Base-by-base conservation (phyloP, 2,329 filamentous ascomycete species). In the Tolypocladium album region DNA sequence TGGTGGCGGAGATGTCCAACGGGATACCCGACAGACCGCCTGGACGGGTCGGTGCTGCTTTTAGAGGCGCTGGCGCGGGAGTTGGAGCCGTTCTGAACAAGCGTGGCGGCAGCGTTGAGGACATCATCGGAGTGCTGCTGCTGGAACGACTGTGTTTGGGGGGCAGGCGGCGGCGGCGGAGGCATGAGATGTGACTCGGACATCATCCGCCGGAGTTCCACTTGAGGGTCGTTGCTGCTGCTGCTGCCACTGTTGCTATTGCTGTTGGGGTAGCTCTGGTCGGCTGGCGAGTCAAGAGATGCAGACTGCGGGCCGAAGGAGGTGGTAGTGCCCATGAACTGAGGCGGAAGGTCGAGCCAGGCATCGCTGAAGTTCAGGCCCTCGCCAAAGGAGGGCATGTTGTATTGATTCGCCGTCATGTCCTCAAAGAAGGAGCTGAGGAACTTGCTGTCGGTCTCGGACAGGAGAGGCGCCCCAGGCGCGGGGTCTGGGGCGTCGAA, bases 251-350 rank as follows among this genome's bases (percentile, higher is more conserved):
- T 39, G 53, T 17, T 27, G 43, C 34, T n/a, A 15, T 20, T 57
- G 22, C 24, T 31, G 56, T 60, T 60, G 17, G 64, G n/a, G 40
- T 61, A 67, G 17, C 50, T 59, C 40, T 66, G 62, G 3, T 64
- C 52, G 64, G 60, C 40, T 9, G 59, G 17, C 20, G 65, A 55
- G 27, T 66, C 67, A 31, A 65, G 67, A 15, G 36, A 67, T 1
- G 42, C 65, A 17, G 76, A 73, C 42, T 82, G 81, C 57, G 83
- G 79, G 22, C 85, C 84, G 63, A 83, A 82, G 3, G 84, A 87
- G 24, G 86, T 87, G 1, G 82, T 77, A 15, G 86, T 84, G 57
- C 86, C 86, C 74, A 89, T 82, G 64, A 88, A 85, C 56, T 79
- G 79, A 1, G 86, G 86, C 6, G 86, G 86, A 24, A 88, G 74